Evolutionary conservation across 2,329 filamentous ascomycete species (phyloP).

Genomic region (Hypoxylon sp.): DNA sequence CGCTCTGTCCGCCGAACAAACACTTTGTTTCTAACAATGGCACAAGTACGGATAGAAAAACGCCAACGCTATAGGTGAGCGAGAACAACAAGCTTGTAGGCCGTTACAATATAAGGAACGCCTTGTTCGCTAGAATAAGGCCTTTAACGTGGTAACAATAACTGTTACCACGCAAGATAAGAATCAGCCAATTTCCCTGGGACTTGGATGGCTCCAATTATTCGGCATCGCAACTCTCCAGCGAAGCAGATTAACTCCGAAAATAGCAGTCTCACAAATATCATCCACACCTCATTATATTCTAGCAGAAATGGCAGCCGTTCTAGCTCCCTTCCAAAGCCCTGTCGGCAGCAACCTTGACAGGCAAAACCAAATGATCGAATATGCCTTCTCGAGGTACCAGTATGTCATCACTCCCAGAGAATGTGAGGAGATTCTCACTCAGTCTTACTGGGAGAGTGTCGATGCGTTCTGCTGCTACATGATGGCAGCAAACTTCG

Average conservation of each 20-base stretch:
- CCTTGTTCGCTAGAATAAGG: not conserved
- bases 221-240: not conserved
- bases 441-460: conserved; percentile 15
- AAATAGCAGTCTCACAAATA: not conserved
- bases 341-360: conserved; percentile 1
- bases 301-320: not conserved
- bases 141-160: not conserved
- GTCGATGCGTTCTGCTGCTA: conserved; percentile 27
- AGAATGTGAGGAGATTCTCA: conserved; percentile 24
- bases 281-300: not conserved
- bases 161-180: not conserved
- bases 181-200: not conserved
- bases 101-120: not conserved
- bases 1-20: not conserved
- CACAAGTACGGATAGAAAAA: not conserved
- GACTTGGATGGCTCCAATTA: not conserved
- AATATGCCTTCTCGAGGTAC: conserved; percentile 26
- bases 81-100: not conserved
- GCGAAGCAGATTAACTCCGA: not conserved
- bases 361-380: conserved; percentile 20
- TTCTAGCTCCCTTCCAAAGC: not conserved
- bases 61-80: not conserved
- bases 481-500: conserved; percentile 28
- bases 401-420: conserved; percentile 26
- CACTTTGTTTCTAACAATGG: not conserved